Percentiles rank a stretch among this genome's conserved stretches.
These are phyloP conservation scores for Colletotrichum godetiae DNA, from an alignment of 2,329 filamentous ascomycete genomes.

Conservation along the genomic window DNA sequence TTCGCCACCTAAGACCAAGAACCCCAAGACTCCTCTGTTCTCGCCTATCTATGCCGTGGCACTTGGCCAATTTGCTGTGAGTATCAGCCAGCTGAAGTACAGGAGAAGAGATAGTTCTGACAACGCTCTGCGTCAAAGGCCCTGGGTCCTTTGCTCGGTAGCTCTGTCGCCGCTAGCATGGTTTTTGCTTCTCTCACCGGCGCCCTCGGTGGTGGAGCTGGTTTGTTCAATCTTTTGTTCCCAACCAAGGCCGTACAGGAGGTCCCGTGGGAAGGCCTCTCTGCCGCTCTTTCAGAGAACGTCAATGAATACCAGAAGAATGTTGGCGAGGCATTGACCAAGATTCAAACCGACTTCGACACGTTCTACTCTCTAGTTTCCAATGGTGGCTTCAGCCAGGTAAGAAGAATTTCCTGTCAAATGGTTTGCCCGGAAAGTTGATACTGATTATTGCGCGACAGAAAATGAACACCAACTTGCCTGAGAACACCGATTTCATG, in stretches of 20 bases:
- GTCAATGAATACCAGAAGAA: slow-evolving; percentile 21
- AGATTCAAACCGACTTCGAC: slow-evolving; percentile 18
- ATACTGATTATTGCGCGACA: neutral
- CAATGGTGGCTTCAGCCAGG: slow-evolving; percentile 1
- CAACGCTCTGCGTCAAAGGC: neutral
- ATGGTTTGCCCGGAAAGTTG: rapidly evolving
- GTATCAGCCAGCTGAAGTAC: neutral
- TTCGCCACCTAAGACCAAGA: neutral
- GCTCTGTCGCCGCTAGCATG: neutral
- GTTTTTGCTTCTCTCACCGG: neutral
- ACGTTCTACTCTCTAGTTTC: neutral
- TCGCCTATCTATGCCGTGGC: neutral
- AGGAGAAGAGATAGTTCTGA: neutral
- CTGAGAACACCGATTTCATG: slow-evolving; percentile 17
- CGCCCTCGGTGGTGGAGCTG: neutral
- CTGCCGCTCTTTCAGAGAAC: neutral
- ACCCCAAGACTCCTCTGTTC: neutral
- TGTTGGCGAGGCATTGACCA: slow-evolving; percentile 1
- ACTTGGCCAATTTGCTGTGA: slow-evolving; percentile 11
- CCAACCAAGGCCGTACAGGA: neutral
- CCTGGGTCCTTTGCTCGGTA: neutral
- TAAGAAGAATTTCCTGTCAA: neutral
- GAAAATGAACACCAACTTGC: slow-evolving; percentile 1
- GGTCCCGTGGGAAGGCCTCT: slow-evolving; percentile 13
- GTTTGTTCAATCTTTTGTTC: slow-evolving; percentile 4